Evolutionary conservation across 139 green algal genomes (phyloP), one percentile per base, ranked within the genome.

Genomic region (Eudorina sp.): DNA sequence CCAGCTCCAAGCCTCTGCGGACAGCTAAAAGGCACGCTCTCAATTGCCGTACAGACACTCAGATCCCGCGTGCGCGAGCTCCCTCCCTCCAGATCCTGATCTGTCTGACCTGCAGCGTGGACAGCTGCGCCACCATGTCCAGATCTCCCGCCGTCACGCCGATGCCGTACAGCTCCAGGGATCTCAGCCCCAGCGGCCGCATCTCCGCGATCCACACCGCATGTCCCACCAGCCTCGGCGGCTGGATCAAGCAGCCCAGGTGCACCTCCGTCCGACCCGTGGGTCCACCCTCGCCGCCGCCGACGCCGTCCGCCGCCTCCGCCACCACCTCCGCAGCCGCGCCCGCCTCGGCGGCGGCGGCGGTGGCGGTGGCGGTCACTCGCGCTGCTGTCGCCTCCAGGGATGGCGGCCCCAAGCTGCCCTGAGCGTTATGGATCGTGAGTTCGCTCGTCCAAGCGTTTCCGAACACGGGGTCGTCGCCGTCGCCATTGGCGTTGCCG

Each of bases 111-210:
- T 25, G 76, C 53, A 84, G 38, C 53, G 76, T 72, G 4, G 14
- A 27, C 53, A 84, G 38, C 53, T 48, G n/a, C 34, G 76, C 76
- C 51, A 84, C 11, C 5, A 53, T 53, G 7, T 27, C 76, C 76
- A 84, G 76, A 19, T 84, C 76, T 34, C 19, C 13, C 31, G 34
- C 34, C 31, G 23, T 21, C 6, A 84, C 7, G 16, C 76, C 76
- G 5, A 84, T 53, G 34, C 76, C 76, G 76, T 84, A 84, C 51
- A 84, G 21, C 76, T 84, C 53, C 53, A 84, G 76, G 34, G 13
- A 58, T 18, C 18, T 23, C 76, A 84, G 53, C 2, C 53, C 36
- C 31, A 84, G 36, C 14, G 36, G 53, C 34, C 8, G 3, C 31
- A 84, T 64, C 53, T 64, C 76, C 36, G 53, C 27, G 25, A 84